Evolutionary conservation across 140 eudicot genomes (phyloP).

Genomic region (Bidens hawaiensis): DNA sequence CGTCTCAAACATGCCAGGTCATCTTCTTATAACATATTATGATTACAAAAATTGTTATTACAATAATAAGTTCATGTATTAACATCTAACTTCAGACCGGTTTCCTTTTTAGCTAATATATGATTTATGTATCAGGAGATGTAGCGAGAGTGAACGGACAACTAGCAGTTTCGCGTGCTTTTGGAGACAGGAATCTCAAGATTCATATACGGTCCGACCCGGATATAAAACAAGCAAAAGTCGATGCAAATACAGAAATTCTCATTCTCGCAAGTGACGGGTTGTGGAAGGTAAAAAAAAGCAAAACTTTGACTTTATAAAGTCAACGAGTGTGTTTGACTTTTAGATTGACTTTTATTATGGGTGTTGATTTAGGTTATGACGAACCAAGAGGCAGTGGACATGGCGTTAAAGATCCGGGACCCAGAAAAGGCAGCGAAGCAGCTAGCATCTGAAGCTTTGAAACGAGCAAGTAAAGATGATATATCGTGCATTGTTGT

Average conservation of each 20-base stretch:
- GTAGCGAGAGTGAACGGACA: slow-evolving; percentile 94
- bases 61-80: background rate
- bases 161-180: slow-evolving; percentile 94
- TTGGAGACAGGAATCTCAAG: slow-evolving; percentile 91
- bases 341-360: background rate
- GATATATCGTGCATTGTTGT: slow-evolving; percentile 81
- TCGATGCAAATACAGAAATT: slow-evolving; percentile 58
- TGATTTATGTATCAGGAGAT: slow-evolving; percentile 51
- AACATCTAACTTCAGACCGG: background rate
- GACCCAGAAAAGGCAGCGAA: slow-evolving; percentile 85
- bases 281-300: slow-evolving; percentile 78
- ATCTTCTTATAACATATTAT: background rate
- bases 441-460: slow-evolving; percentile 61
- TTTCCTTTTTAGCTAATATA: background rate
- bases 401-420: slow-evolving; percentile 61
- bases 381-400: slow-evolving; percentile 84
- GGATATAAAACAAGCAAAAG: slow-evolving; percentile 42
- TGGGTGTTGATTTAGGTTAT: slow-evolving; percentile 45
- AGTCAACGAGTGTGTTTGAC: background rate
- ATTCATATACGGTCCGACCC: slow-evolving; percentile 80
- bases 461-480: slow-evolving; percentile 71
- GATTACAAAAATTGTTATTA: background rate
- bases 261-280: slow-evolving; percentile 96
- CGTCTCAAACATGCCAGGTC: slow-evolving; percentile 98
- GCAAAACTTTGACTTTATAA: background rate